Evolutionary conservation across 495 filamentous ascomycete species (phyloP).

Genomic region (Niebla homalea): DNA sequence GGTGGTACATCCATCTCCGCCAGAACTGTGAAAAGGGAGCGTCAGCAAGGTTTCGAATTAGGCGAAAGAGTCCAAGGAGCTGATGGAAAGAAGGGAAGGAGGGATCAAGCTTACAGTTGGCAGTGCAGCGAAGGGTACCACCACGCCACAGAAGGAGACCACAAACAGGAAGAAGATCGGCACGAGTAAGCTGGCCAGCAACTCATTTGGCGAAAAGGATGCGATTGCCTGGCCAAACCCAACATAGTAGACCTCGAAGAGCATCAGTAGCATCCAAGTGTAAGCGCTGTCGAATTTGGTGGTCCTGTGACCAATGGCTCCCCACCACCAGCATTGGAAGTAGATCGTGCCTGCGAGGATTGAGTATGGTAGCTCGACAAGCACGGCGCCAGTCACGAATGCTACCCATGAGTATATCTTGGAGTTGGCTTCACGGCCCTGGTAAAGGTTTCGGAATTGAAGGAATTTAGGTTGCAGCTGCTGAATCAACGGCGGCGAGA

Average conservation of each 20-base stretch:
- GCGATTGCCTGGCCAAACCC: conserved; percentile 68
- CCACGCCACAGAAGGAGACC: conserved; percentile 66
- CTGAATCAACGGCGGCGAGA: conserved; percentile 47
- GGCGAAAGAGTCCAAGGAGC: not conserved
- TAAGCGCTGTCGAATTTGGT: conserved; percentile 41
- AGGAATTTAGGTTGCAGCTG: conserved; percentile 40
- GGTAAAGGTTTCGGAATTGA: conserved; percentile 33
- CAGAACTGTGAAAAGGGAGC: conserved; percentile 39
- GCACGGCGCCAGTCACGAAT: conserved; percentile 33
- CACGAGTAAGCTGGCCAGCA: conserved; percentile 55
- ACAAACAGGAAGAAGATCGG: conserved; percentile 71
- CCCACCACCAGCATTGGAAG: conserved; percentile 41
- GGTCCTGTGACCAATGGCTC: conserved; percentile 30
- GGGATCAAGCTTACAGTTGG: conserved; percentile 26
- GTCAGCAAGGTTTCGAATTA: not conserved
- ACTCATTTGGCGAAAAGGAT: conserved; percentile 55
- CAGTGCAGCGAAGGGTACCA: conserved; percentile 61
- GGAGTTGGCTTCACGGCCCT: conserved; percentile 33
- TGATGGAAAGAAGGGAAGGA: not conserved
- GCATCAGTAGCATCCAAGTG: conserved; percentile 45
- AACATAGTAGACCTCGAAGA: conserved; percentile 63
- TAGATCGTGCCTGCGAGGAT: conserved; percentile 33
- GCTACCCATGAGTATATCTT: conserved; percentile 42
- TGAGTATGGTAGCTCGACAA: conserved; percentile 40
- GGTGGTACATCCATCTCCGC: conserved; percentile 66